Evolutionary conservation across 2,329 filamentous ascomycete genomes (phyloP), one percentile per base, ranked within the genome.

Genomic region (Exophiala oligosperma): DNA sequence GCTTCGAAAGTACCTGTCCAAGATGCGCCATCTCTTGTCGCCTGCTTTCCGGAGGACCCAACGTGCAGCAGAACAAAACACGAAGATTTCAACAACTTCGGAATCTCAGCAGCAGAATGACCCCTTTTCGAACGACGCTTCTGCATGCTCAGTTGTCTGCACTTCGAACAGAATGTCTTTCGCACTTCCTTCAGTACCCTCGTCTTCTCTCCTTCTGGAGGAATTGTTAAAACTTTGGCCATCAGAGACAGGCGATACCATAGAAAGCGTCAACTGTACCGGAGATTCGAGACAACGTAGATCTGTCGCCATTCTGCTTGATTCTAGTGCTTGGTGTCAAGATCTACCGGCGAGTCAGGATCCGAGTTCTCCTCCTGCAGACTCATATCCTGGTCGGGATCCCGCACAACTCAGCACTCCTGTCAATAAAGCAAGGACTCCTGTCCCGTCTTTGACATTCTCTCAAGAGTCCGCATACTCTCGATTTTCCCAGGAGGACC

Each of bases 391-490:
- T 35, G 11, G 7, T 50, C 17, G 12, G 51, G 1, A 29, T 23
- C 29, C 46, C 29, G 35, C 46, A 26, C 11, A 23, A 43, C 5
- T 23, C 40, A 43, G 14, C 5, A 11, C n/a, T 43, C 38, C 40
- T 3, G 9, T 52, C 17, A 56, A 52, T 28, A 54, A 55, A 52
- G 26, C 61, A 3, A 53, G 43, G 32, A 61, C 55, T 21, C 61
- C 58, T 11, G 61, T 61, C n/a, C 61, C 61, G 17, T 63, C 58
- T 14, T 28, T 61, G 35, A 61, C 58, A n/a, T 51, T 52, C 11
- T 63, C 61, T 35, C 49, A 46, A 4, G 32, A 55, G 9, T 61
- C 61, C 11, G 37, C 48, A 12, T 49, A 24, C 24, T 53, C 57
- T 9, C 54, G 21, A 8, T 41, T 40, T 26, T 14, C 32, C 7